Percentiles rank a stretch among this genome's conserved stretches.
Evolutionary conservation across 345 rosid species (phyloP).

Genomic region (Lagerstroemia speciosa): DNA sequence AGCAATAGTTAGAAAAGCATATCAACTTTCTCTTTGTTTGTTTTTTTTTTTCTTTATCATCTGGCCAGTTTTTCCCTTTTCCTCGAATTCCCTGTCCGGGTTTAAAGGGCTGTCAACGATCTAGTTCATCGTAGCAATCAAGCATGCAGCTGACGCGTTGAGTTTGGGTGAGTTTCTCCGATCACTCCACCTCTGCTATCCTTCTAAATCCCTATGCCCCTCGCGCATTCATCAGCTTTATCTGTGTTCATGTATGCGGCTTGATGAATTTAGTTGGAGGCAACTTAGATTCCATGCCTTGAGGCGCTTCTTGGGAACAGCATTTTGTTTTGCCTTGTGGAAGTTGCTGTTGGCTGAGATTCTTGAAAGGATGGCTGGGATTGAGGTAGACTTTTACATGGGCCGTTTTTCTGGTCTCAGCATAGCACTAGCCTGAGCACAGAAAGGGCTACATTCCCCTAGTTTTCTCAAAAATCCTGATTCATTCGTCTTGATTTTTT

Average conservation of each 20-base stretch:
- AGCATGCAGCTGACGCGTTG: slow-evolving; percentile 75
- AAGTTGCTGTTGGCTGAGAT: neutral
- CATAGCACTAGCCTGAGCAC: no score
- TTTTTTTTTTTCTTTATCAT: no score
- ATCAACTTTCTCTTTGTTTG: no score
- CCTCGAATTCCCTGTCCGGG: slow-evolving; percentile 11
- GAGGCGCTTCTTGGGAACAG: neutral
- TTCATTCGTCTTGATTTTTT: neutral
- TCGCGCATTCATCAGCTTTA: no score
- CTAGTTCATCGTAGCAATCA: neutral
- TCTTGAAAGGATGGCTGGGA: neutral
- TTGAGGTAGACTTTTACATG: neutral
- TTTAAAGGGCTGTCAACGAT: slow-evolving; percentile 1
- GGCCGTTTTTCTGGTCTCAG: neutral
- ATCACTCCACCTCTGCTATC: neutral
- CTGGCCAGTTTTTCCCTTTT: neutral
- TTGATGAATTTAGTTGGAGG: neutral
- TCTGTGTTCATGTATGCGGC: neutral
- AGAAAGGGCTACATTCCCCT: no score
- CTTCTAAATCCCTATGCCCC: no score
- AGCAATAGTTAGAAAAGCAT: no score
- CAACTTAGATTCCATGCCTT: neutral
- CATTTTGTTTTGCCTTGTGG: neutral
- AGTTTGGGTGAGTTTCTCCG: slow-evolving; percentile 49
- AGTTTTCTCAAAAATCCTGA: no score